Percentiles rank a stretch among this genome's conserved stretches.
Evolutionary conservation across 192 early-diverging fungal genomes (phyloP).

Genomic region (Rhizophlyctis rosea): DNA sequence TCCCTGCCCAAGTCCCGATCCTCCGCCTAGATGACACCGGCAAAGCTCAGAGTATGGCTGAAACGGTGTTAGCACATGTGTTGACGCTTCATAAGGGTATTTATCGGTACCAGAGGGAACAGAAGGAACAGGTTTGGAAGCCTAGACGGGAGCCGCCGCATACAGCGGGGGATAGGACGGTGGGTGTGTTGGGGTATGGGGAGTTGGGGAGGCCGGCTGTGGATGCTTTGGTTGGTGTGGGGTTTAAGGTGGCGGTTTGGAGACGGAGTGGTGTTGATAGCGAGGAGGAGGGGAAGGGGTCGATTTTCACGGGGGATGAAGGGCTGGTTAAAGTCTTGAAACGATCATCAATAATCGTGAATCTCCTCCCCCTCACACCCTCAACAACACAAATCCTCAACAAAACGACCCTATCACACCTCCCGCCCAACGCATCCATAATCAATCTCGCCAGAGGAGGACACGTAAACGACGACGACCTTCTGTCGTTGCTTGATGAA

Average conservation of each 20-base stretch:
- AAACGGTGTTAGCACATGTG: background rate
- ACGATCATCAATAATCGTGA: background rate
- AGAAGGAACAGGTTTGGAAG: background rate
- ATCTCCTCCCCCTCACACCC: background rate
- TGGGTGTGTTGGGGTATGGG: constrained; percentile 6
- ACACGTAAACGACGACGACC: background rate
- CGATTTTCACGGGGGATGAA: background rate
- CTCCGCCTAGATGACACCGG: background rate
- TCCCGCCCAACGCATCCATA: background rate
- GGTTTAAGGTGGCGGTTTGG: constrained; percentile 5
- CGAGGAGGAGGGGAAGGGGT: background rate
- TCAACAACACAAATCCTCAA: background rate
- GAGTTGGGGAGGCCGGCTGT: constrained; percentile 2
- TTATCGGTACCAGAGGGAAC: background rate
- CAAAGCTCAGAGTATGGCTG: background rate
- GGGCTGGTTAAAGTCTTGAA: background rate
- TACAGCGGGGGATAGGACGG: background rate
- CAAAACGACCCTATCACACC: background rate
- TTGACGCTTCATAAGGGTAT: background rate
- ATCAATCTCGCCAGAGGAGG: constrained; percentile 2
- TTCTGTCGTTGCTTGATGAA: background rate
- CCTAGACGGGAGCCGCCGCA: background rate
- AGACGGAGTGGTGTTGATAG: background rate
- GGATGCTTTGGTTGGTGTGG: background rate
- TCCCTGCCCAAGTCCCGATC: background rate